Conservation (phyloP, 371 early-diverging fungal genomes). For the Mortierella sp. region DNA sequence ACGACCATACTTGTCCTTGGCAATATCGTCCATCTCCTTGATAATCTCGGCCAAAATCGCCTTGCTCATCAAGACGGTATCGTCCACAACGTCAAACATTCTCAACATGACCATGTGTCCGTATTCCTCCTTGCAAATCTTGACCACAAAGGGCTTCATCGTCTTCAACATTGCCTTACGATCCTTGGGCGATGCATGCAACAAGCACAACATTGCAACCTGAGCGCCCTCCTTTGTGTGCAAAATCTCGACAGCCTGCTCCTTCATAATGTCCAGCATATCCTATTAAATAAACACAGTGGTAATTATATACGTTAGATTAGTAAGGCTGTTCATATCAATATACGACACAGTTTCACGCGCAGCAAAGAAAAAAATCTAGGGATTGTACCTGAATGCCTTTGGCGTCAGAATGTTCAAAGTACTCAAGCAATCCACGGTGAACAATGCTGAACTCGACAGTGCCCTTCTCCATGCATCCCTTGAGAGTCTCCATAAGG, state of each 20-base stretch:
- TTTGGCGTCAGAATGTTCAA: slow-evolving; percentile 73
- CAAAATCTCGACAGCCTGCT: slow-evolving; percentile 88
- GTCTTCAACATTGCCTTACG: slow-evolving; percentile 92
- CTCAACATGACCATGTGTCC: slow-evolving; percentile 90
- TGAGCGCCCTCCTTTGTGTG: slow-evolving; percentile 94
- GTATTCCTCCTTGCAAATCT: slow-evolving; percentile 91
- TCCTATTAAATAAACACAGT: slow-evolving; percentile 48
- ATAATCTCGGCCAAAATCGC: slow-evolving; percentile 77
- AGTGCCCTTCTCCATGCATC: slow-evolving; percentile 89
- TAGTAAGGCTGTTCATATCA: not conserved
- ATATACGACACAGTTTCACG: not conserved
- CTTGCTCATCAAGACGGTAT: slow-evolving; percentile 91
- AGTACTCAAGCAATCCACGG: slow-evolving; percentile 88
- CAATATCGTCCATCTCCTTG: slow-evolving; percentile 71
- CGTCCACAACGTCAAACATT: slow-evolving; percentile 92
- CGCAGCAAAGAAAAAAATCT: not conserved
- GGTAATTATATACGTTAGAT: not conserved
- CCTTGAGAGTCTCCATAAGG: slow-evolving; percentile 77
- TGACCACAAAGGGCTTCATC: slow-evolving; percentile 86
- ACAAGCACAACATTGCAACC: slow-evolving; percentile 86
- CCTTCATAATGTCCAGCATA: slow-evolving; percentile 85
- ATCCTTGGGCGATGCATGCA: slow-evolving; percentile 86
- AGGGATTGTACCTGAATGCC: slow-evolving; percentile 65
- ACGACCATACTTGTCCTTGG: slow-evolving; percentile 81
- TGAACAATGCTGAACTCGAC: slow-evolving; percentile 91